Conservation (phyloP, 306 rosid genomes). For the Acacia melanoxylon region DNA sequence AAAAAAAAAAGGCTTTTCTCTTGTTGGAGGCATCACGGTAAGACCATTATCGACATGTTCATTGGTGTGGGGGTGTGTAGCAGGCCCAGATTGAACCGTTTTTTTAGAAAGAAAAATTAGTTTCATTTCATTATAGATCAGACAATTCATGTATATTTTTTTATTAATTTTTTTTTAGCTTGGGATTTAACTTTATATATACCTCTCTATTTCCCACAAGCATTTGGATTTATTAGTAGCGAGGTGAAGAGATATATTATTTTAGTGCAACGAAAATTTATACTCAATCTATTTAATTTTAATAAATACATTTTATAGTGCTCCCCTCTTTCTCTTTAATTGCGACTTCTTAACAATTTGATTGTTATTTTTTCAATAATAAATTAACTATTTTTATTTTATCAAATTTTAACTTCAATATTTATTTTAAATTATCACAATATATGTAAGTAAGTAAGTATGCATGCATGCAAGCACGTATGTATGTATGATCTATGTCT, state of each 20-base stretch:
- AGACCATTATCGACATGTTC: slow-evolving; percentile 11
- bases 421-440: too few species aligned
- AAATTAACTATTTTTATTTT: too few species aligned
- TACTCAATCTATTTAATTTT: neutral
- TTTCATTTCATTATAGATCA: neutral
- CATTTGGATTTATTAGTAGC: neutral
- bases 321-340: neutral
- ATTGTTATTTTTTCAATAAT: neutral
- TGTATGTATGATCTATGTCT: too few species aligned
- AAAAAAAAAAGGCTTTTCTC: too few species aligned
- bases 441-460: too few species aligned
- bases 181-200: too few species aligned
- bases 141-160: neutral
- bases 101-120: neutral
- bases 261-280: neutral
- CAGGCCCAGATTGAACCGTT: neutral
- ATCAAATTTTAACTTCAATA: too few species aligned
- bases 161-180: neutral
- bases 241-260: neutral
- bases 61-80: neutral
- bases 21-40: too few species aligned
- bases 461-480: too few species aligned
- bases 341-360: neutral
- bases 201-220: neutral
- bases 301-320: neutral